phyloP scores from a whole-genome alignment of 345 rosid genomes.

The Eucalyptus curtisii region DNA sequence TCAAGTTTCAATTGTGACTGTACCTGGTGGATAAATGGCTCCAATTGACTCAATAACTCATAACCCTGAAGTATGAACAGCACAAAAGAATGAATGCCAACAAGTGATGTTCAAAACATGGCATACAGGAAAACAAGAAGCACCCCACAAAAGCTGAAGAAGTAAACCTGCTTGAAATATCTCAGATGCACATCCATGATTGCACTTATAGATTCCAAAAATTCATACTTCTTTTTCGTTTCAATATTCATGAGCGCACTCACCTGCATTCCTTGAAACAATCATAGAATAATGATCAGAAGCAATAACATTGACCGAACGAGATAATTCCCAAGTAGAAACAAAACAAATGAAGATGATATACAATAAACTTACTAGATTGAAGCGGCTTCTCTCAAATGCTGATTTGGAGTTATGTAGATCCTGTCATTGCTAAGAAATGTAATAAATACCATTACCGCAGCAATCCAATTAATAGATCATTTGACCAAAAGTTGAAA shows the following conservation, averaged over 20 bases:
- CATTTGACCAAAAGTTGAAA: background rate
- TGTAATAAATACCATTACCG: background rate
- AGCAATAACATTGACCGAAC: background rate
- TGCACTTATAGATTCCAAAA: slow-evolving; percentile 84
- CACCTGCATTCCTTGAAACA: slow-evolving; percentile 73
- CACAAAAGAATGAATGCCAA: background rate
- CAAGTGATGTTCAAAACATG: background rate
- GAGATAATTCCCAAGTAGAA: background rate
- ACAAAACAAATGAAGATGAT: background rate
- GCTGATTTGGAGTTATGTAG: slow-evolving; percentile 76
- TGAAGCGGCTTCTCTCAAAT: slow-evolving; percentile 81
- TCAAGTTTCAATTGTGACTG: background rate
- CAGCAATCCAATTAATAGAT: background rate
- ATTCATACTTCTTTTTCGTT: slow-evolving; percentile 81
- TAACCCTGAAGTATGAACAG: slow-evolving; percentile 41
- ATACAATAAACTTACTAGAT: slow-evolving; percentile 46
- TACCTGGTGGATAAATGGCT: slow-evolving; percentile 88
- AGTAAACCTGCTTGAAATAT: slow-evolving; percentile 69
- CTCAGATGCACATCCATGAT: slow-evolving; percentile 84
- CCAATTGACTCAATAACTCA: slow-evolving; percentile 61
- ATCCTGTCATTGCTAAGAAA: slow-evolving; percentile 28
- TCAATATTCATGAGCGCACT: slow-evolving; percentile 66
- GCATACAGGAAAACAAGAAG: background rate
- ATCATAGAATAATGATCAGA: slow-evolving; percentile 16
- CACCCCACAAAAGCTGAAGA: background rate